Conservation (phyloP, 2,329 filamentous ascomycete species). For the Pezicula rhizophila region DNA sequence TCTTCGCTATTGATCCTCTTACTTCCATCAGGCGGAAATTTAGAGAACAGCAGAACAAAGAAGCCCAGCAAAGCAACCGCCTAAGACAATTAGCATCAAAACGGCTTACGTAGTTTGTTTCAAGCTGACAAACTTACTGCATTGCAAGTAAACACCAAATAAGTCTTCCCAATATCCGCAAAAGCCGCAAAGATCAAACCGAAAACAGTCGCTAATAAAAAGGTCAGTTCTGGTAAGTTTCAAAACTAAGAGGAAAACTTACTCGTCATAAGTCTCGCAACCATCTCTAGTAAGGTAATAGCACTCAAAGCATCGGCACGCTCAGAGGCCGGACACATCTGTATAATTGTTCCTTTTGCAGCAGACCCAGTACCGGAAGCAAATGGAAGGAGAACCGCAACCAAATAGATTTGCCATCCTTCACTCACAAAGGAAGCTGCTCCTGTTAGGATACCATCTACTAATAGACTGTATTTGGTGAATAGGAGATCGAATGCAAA, state of each 20-base stretch:
- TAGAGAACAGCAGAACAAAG: slow-evolving; percentile 35
- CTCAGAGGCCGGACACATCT: slow-evolving; percentile 58
- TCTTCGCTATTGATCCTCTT: neutral
- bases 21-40: slow-evolving; percentile 38
- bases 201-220: slow-evolving; percentile 50
- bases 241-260: neutral
- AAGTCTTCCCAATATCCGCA: slow-evolving; percentile 50
- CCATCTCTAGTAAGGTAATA: slow-evolving; percentile 64
- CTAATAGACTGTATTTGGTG: slow-evolving; percentile 56
- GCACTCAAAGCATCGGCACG: slow-evolving; percentile 62
- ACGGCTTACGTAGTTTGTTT: neutral
- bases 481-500: slow-evolving; percentile 63
- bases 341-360: slow-evolving; percentile 65
- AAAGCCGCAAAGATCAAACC: slow-evolving; percentile 61
- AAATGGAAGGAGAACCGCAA: slow-evolving; percentile 59
- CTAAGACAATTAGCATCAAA: slow-evolving; percentile 22
- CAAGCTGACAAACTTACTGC: slow-evolving; percentile 38
- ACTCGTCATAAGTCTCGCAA: slow-evolving; percentile 51
- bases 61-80: slow-evolving; percentile 49
- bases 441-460: slow-evolving; percentile 59
- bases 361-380: slow-evolving; percentile 64
- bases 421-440: slow-evolving; percentile 55
- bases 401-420: slow-evolving; percentile 63
- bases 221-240: neutral
- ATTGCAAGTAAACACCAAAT: slow-evolving; percentile 63